A percentile compares a stretch with the other conserved stretches of the same genome.
These are phyloP conservation scores for Lenwebbia sp. DNA, from an alignment of 345 rosid species.

Conservation along the genomic window DNA sequence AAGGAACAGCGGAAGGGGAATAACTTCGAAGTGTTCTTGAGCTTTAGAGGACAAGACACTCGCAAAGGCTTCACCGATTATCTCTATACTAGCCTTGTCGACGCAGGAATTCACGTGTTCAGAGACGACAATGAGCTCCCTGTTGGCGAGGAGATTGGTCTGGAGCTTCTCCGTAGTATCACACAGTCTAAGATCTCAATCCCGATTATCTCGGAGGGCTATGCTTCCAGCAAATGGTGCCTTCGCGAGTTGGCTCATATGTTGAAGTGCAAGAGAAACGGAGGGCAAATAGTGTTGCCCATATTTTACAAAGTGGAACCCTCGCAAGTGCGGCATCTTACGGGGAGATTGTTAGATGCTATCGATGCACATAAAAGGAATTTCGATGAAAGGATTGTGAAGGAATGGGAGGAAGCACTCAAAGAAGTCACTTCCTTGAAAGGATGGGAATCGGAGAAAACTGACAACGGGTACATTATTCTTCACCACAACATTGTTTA, in stretches of 20 bases:
- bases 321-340: neutral
- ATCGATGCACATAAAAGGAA: neutral
- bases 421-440: neutral
- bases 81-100: neutral
- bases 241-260: neutral
- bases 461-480: neutral
- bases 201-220: neutral
- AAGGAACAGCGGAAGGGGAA: no score
- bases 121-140: neutral
- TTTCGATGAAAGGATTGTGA: no score
- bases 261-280: neutral
- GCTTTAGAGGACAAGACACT: neutral
- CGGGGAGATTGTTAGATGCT: neutral
- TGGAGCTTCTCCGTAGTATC: neutral
- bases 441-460: neutral
- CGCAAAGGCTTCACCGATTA: neutral
- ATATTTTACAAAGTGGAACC: neutral
- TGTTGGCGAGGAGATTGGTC: neutral
- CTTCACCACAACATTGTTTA: neutral
- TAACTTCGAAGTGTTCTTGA: neutral
- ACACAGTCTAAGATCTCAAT: neutral
- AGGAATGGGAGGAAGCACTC: neutral
- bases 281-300: neutral
- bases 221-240: neutral
- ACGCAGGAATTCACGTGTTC: neutral